Base-by-base conservation (phyloP, 1,284 basidiomycete species). In the Tylopilus sp. region DNA sequence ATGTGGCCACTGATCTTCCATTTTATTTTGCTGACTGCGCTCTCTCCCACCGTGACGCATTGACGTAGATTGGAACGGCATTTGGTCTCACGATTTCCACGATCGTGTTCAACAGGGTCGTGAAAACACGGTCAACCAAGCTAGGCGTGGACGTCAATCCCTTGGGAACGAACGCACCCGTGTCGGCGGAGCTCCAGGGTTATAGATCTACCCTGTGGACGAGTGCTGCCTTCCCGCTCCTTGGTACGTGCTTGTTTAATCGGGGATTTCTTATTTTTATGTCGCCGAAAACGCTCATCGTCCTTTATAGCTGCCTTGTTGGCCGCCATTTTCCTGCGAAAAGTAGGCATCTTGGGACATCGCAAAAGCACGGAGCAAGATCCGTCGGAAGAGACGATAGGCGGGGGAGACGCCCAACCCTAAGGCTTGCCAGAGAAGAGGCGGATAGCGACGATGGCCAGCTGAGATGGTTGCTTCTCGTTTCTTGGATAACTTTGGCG, bases 11-110 rank as follows among this genome's bases (percentile, higher is more conserved):
- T n/a, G n/a, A 26, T 26, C 26, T 7, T 26, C 8, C 7, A 26
- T 26, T 26, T 26, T 26, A 7, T 26, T 7, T 26, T 3, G 26
- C 26, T 26, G 26, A 26, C 26, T 7, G 8, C 26, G 26, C 26
- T 26, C 26, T 7, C 26, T 26, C 26, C 26, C 26, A 26, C 26
- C 26, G 26, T 26, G 26, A 26, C 6, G 26, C 26, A 7, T 17
- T 14, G 7, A 24, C 60, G 7, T 17, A 86, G 80, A 68, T 91
- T 11, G 89, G 89, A n/a, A 82, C 82, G 0, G 78, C 87, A 2
- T 76, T 91, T 34, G 89, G 89, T 7, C 73, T 91, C 11, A 82
- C 88, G 15, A 75, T 90, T 29, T 80, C 83, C 2, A 87, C 86
- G 4, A 83, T 91, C 46, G 82, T 89, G 26, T 84, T 81, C 64